These are phyloP conservation scores for Cystobasidium ongulense DNA, from an alignment of 768 basidiomycete species.

Conservation along the genomic window DNA sequence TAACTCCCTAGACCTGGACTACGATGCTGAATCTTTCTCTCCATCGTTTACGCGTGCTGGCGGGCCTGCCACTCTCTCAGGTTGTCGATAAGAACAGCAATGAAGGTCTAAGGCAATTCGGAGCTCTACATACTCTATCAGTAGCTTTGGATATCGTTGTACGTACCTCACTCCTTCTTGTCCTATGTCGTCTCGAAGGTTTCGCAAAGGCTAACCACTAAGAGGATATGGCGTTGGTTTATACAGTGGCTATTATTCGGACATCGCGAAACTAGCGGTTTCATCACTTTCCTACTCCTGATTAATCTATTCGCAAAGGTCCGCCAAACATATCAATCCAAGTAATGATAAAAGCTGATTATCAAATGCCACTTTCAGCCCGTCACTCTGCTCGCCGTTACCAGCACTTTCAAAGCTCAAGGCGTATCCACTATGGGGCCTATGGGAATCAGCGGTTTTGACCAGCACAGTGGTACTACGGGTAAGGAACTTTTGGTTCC, in stretches of 20 bases:
- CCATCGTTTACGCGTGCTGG: no score
- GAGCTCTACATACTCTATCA: slow-evolving; percentile 23
- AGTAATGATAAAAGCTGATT: not conserved
- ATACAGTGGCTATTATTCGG: slow-evolving; percentile 21
- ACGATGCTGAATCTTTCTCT: no score
- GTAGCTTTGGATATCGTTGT: slow-evolving; percentile 15
- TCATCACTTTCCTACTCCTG: slow-evolving; percentile 20
- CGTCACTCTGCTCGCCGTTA: slow-evolving; percentile 20
- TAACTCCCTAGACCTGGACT: no score
- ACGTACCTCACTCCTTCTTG: no score
- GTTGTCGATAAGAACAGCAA: slow-evolving; percentile 12
- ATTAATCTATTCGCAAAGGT: slow-evolving; percentile 22
- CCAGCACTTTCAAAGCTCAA: slow-evolving; percentile 28
- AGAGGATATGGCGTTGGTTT: no score
- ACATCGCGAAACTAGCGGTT: slow-evolving; percentile 4
- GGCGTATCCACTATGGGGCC: slow-evolving; percentile 18
- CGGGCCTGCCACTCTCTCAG: not conserved
- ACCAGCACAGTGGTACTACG: slow-evolving; percentile 14
- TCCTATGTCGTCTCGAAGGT: no score
- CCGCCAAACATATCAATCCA: not conserved
- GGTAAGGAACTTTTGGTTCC: not conserved
- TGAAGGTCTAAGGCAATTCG: slow-evolving; percentile 29
- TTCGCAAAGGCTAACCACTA: no score
- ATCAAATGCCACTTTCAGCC: not conserved
- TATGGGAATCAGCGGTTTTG: not conserved